phyloP scores from a whole-genome alignment of 208 protist species.

The Tritrichomonas musculus region DNA sequence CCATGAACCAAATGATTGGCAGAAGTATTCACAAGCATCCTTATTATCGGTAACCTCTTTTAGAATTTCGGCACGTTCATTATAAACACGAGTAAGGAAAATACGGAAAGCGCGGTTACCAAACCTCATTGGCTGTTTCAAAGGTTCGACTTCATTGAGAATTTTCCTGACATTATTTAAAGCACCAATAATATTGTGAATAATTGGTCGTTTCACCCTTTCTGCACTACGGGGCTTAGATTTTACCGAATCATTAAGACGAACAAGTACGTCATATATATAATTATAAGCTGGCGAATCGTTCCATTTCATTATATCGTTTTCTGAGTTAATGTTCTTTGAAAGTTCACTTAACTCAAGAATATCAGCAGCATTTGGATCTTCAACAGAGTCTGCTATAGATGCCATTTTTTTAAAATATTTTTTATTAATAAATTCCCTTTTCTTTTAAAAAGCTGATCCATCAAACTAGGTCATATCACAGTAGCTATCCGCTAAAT shows the following conservation, averaged over 20 bases:
- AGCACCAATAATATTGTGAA: neutral
- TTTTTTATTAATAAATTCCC: too few relatives aligned
- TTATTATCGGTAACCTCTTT: constrained; percentile 22
- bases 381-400: neutral
- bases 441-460: too few relatives aligned
- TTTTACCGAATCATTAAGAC: neutral
- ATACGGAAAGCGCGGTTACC: constrained; percentile 48
- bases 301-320: neutral
- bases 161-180: neutral
- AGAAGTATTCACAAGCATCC: constrained; percentile 76
- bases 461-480: too few relatives aligned
- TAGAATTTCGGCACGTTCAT: neutral
- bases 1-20: constrained; percentile 79
- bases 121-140: constrained; percentile 41
- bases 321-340: neutral
- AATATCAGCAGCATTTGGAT: neutral
- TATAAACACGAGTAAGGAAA: constrained; percentile 25
- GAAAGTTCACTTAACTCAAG: neutral
- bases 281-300: neutral
- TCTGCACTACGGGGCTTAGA: neutral
- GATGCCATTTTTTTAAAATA: neutral
- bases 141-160: constrained; percentile 44
- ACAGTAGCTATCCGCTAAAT: too few relatives aligned
- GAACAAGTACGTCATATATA: neutral
- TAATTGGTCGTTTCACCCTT: neutral